Conservation (phyloP, 441 rosid genomes). For the Biscutella auriculata region DNA sequence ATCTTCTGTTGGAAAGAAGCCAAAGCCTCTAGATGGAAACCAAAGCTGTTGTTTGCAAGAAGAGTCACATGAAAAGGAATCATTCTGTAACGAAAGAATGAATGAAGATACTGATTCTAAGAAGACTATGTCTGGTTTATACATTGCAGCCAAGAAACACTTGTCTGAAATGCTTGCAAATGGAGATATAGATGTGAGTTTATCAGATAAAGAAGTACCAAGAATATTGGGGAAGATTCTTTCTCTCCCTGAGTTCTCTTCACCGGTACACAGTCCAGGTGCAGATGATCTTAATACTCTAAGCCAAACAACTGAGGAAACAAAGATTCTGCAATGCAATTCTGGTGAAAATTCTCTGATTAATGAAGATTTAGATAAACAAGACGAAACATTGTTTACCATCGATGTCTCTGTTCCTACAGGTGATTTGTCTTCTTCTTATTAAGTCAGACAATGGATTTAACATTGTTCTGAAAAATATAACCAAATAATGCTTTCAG, state of each 20-base stretch:
- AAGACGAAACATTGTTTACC: conserved; percentile 10
- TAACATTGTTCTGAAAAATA: not conserved
- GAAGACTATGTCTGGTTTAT: conserved; percentile 51
- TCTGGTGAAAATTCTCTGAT: conserved; percentile 2
- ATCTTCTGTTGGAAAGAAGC: conserved; percentile 55
- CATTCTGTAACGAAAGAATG: conserved; percentile 8
- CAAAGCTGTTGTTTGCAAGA: conserved; percentile 34
- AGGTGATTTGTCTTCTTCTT: conserved; percentile 5
- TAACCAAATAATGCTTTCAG: conserved; percentile 3
- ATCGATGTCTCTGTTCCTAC: conserved; percentile 15
- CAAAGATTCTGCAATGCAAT: not conserved
- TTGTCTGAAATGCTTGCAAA: conserved; percentile 69
- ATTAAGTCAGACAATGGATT: not conserved
- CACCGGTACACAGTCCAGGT: conserved; percentile 55
- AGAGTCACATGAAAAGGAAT: conserved; percentile 11
- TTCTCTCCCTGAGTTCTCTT: conserved; percentile 58
- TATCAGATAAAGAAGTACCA: conserved; percentile 37
- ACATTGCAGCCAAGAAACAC: conserved; percentile 81
- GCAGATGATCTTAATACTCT: conserved; percentile 12
- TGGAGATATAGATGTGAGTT: conserved; percentile 37
- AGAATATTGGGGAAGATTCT: conserved; percentile 74
- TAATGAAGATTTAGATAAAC: conserved; percentile 10
- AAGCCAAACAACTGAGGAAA: conserved; percentile 19
- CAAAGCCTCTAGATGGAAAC: conserved; percentile 28
- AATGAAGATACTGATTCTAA: conserved; percentile 23